Conservation (phyloP, 352 stramenopile genomes). For the Pythium periplocum region DNA sequence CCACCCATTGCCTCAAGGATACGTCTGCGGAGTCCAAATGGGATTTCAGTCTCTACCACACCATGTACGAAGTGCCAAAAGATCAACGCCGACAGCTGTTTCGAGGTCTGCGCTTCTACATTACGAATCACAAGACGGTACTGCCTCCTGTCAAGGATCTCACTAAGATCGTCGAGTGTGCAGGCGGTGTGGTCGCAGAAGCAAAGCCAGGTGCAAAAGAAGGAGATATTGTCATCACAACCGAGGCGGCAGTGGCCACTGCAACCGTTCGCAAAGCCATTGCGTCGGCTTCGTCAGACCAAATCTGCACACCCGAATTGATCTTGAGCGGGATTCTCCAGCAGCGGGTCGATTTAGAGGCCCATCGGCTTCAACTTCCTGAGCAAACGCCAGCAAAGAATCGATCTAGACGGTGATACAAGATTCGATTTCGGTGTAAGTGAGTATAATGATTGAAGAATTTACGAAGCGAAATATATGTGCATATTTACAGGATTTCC, state of each 20-base stretch:
- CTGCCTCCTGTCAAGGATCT: slow-evolving; percentile 22
- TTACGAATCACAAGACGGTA: slow-evolving; percentile 45
- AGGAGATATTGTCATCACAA: slow-evolving; percentile 26
- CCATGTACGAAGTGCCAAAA: slow-evolving; percentile 34
- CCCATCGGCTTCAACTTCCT: slow-evolving; percentile 3
- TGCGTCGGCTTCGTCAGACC: slow-evolving; percentile 1
- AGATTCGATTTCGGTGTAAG: too few relatives aligned
- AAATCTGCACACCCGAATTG: slow-evolving; percentile 23
- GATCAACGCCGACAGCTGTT: slow-evolving; percentile 24
- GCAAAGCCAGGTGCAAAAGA: slow-evolving; percentile 9
- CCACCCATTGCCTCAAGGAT: slow-evolving; percentile 36
- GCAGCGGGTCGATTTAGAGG: slow-evolving; percentile 22
- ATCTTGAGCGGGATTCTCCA: slow-evolving; percentile 27
- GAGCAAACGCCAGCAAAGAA: too few relatives aligned
- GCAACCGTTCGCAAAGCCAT: slow-evolving; percentile 22
- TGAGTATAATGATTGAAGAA: too few relatives aligned
- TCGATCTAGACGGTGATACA: too few relatives aligned
- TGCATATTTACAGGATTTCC: too few relatives aligned
- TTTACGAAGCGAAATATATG: too few relatives aligned
- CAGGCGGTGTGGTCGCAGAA: slow-evolving; percentile 13
- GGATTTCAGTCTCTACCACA: slow-evolving; percentile 37
- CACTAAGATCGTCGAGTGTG: slow-evolving; percentile 26
- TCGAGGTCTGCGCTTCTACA: slow-evolving; percentile 27
- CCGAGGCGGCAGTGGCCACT: slow-evolving; percentile 13
- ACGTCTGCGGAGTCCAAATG: slow-evolving; percentile 38